Evolutionary conservation across 257 asterid genomes (phyloP), one percentile per base, ranked within the genome.

Genomic region (Paraleonurus japonicus): DNA sequence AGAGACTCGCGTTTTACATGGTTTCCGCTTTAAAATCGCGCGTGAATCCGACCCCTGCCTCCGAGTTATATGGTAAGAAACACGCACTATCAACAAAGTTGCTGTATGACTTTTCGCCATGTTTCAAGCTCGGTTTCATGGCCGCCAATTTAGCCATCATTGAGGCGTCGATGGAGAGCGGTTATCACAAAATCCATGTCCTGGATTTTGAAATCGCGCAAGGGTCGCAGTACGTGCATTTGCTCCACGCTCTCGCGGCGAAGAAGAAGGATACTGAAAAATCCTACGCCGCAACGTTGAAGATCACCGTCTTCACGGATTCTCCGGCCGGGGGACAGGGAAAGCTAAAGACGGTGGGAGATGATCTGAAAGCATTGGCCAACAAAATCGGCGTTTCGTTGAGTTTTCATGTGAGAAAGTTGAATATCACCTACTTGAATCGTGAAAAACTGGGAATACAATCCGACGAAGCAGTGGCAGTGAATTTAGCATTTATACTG

Each of bases 41-140:
- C 79, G 79, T 89, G 78, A 78, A 39, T 20, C 80, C 85, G 2
- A 27, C 73, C 0, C 75, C 80, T 9, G 81, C 62, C 7, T 4
- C 83, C 5, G 90, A 78, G 66, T 59, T 89, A 16, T 73, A 60
- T 63, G 74, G 65, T 62, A 63, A 19, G 23, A 92, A 89, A 41
- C 96, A 92, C 35, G 41, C 69, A 0, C 19, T 4, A 4, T 59
- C 95, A 10, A 86, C 86, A 4, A 87, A 84, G 26, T 73, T 74
- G 80, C 57, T 92, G 24, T 87, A 87, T 70, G 93, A 89, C 4
- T 81, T 30, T 1, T 87, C 98, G 3, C 89, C 94, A 22, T 92
- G 96, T 70, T 92, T 92, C 79, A 89, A 88, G 83, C 92, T 92
- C 20, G 95, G 96, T 1, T 86, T 92, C 86, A 89, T 87, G 94